Evolutionary conservation across 2,329 filamentous ascomycete genomes (phyloP).

Genomic region (Fusarium brachygibbosum): DNA sequence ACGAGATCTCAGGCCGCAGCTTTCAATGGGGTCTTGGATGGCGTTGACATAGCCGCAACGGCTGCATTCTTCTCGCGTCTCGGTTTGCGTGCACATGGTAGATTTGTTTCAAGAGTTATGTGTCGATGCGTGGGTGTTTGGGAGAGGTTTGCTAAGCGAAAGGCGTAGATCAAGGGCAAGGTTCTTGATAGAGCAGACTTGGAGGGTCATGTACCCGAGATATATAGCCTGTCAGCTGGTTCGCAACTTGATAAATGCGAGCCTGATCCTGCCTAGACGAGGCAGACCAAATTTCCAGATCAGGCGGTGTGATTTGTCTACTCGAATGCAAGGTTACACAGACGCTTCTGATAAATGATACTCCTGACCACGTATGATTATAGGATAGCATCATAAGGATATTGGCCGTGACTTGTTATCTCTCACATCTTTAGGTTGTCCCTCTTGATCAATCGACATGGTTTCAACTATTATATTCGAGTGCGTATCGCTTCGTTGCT

Average conservation of each 20-base stretch:
- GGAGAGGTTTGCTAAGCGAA: neutral
- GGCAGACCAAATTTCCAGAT: conserved; percentile 29
- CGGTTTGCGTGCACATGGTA: conserved; percentile 37
- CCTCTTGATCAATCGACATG: neutral
- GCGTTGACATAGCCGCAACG: conserved; percentile 21
- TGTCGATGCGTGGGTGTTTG: neutral
- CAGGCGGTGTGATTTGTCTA: conserved; percentile 33
- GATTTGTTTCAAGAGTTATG: neutral
- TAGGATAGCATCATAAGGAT: conserved; percentile 7
- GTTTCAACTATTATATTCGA: neutral
- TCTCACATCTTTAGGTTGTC: conserved; percentile 4
- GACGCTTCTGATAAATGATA: conserved; percentile 28
- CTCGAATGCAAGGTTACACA: conserved; percentile 28
- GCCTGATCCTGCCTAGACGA: conserved; percentile 33
- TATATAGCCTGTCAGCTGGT: conserved; percentile 41
- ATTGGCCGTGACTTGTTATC: neutral
- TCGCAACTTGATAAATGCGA: conserved; percentile 32
- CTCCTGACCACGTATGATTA: neutral
- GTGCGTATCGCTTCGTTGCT: conserved; percentile 7
- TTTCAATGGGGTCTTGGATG: conserved; percentile 26
- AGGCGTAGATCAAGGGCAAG: neutral
- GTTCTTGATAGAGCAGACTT: neutral
- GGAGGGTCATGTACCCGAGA: conserved; percentile 23
- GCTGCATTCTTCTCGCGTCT: conserved; percentile 34
- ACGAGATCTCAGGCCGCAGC: conserved; percentile 26